A percentile compares a stretch with the other conserved stretches of the same genome.
These are phyloP conservation scores for Penicillium sp. DNA, from an alignment of 2,329 filamentous ascomycete genomes.

Conservation along the genomic window DNA sequence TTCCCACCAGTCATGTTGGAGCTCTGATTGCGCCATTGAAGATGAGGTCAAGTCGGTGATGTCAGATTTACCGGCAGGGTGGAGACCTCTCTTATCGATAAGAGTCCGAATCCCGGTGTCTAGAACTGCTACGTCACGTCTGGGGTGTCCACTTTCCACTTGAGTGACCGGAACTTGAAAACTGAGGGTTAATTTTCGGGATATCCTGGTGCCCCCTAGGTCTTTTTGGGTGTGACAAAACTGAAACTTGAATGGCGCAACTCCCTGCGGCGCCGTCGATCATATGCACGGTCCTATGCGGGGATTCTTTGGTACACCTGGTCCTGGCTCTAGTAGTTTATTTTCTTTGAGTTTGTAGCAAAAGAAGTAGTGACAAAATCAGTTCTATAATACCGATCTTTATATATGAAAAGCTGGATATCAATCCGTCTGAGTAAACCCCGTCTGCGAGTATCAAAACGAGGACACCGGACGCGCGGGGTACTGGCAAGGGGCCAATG, in stretches of 20 bases:
- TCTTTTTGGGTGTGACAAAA: background rate
- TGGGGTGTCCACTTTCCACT: background rate
- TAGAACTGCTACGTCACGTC: no score
- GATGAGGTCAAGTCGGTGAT: background rate
- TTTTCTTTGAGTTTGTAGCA: background rate
- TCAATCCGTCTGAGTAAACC: background rate
- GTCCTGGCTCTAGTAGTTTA: background rate
- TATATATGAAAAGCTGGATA: background rate
- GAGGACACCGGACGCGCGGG: background rate
- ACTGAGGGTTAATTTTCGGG: background rate
- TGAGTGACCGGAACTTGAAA: background rate
- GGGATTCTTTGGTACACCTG: background rate
- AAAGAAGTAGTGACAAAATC: background rate
- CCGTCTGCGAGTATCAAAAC: background rate
- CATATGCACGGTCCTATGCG: constrained; percentile 8
- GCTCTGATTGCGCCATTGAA: background rate
- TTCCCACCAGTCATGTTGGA: background rate
- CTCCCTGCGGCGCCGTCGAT: constrained; percentile 7
- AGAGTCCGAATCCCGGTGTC: background rate
- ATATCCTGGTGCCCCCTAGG: background rate
- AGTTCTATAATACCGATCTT: background rate
- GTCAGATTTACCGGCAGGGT: background rate
- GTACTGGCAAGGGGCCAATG: background rate
- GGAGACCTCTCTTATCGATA: background rate
- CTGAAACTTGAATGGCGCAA: constrained; percentile 6